A percentile compares a stretch with the other conserved stretches of the same genome.
Conservation (phyloP, 2,329 filamentous ascomycete species). For the Arthroderma sp. region DNA sequence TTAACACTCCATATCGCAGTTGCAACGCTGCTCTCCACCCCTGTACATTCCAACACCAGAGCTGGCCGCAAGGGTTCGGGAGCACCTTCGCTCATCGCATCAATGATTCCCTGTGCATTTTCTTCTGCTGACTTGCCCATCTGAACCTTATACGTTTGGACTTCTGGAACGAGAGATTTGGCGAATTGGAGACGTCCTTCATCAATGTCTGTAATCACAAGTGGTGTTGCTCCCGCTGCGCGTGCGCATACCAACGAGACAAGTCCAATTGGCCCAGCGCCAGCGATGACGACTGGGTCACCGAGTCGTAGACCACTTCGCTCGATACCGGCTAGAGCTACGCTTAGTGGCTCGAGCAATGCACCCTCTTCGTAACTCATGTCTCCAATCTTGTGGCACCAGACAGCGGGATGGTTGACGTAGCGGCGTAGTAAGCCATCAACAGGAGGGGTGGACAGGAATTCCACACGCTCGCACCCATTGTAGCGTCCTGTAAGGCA, state of each 20-base stretch:
- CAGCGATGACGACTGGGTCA: slow-evolving; percentile 78
- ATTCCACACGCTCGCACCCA: slow-evolving; percentile 72
- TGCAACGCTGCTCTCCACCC: slow-evolving; percentile 77
- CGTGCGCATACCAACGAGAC: slow-evolving; percentile 73
- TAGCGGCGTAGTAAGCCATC: slow-evolving; percentile 79
- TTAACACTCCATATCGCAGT: slow-evolving; percentile 80
- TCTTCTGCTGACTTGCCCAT: slow-evolving; percentile 47
- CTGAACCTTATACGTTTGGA: slow-evolving; percentile 53
- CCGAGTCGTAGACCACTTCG: slow-evolving; percentile 68
- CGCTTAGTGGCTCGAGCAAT: slow-evolving; percentile 77
- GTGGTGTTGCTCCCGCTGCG: slow-evolving; percentile 76
- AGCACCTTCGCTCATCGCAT: slow-evolving; percentile 45
- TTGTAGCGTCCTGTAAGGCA: slow-evolving; percentile 92
- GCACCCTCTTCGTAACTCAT: slow-evolving; percentile 89
- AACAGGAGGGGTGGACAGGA: slow-evolving; percentile 83
- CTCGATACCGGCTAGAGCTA: slow-evolving; percentile 79
- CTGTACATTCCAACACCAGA: slow-evolving; percentile 82
- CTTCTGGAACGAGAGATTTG: slow-evolving; percentile 65
- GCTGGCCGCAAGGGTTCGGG: slow-evolving; percentile 58
- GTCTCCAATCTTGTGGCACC: slow-evolving; percentile 91
- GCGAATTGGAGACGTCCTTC: slow-evolving; percentile 74
- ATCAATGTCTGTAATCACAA: slow-evolving; percentile 92
- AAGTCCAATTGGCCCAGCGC: slow-evolving; percentile 85
- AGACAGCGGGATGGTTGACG: slow-evolving; percentile 84
- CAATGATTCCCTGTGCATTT: slow-evolving; percentile 54